phyloP scores from a whole-genome alignment of 371 early-diverging fungal genomes.

The Mortierella sp. region DNA sequence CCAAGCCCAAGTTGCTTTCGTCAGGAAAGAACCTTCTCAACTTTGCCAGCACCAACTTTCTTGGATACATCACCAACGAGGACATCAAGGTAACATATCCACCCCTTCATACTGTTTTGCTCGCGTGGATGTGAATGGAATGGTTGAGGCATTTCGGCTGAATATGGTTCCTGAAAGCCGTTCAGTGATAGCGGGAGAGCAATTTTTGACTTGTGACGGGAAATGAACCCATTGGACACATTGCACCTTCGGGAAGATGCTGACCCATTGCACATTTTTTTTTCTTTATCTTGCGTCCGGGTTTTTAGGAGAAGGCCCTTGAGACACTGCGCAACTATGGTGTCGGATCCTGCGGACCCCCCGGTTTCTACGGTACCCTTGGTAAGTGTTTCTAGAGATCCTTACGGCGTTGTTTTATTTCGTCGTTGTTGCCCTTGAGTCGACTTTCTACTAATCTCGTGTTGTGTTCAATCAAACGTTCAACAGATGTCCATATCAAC shows the following conservation, averaged over 20 bases:
- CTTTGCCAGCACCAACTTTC: conserved; percentile 89
- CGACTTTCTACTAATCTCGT: neutral
- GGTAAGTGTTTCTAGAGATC: conserved; percentile 49
- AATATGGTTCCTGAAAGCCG: neutral
- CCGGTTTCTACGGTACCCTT: conserved; percentile 99
- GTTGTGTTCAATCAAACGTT: neutral
- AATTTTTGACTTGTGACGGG: conserved; percentile 2
- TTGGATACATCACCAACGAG: conserved; percentile 85
- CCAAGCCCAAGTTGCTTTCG: conserved; percentile 68
- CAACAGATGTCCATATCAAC: conserved; percentile 97
- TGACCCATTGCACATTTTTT: neutral
- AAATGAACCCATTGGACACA: conserved; percentile 6
- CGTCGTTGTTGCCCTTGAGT: neutral
- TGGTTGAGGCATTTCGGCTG: neutral
- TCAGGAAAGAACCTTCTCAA: conserved; percentile 79
- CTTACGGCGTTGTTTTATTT: neutral
- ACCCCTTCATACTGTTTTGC: neutral
- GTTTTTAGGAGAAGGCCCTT: conserved; percentile 81
- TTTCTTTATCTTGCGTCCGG: neutral
- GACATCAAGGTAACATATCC: conserved; percentile 69
- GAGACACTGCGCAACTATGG: conserved; percentile 96
- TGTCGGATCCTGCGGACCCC: conserved; percentile 99
- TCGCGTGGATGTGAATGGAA: neutral
- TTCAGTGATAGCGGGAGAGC: neutral
- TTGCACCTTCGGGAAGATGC: neutral